Conservation (phyloP, 1,284 basidiomycete genomes). For the Ceratobasidium sp. region DNA sequence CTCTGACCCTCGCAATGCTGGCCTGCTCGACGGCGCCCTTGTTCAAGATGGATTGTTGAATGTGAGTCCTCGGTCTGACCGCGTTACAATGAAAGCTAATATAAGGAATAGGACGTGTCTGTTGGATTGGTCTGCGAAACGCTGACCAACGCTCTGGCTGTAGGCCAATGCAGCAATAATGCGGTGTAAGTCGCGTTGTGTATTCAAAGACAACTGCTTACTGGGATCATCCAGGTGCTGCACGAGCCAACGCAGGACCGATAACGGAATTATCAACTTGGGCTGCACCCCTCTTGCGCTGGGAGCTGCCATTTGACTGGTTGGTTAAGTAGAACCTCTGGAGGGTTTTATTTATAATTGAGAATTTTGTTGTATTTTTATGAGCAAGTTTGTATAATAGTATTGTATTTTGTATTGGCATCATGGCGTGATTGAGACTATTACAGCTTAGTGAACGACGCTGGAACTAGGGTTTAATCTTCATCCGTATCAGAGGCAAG, state of each 20-base stretch:
- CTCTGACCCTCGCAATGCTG: slow-evolving; percentile 25
- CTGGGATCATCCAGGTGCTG: slow-evolving; percentile 13
- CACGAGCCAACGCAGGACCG: slow-evolving; percentile 12
- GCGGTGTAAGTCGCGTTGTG: slow-evolving; percentile 5
- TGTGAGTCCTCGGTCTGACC: not conserved
- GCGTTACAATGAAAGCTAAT: not conserved
- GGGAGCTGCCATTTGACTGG: slow-evolving; percentile 3
- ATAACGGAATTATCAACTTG: slow-evolving; percentile 12
- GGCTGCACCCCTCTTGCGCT: slow-evolving; percentile 26
- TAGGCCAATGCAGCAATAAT: slow-evolving; percentile 12
- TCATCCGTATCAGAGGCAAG: slow-evolving; percentile 62
- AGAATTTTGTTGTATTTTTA: not conserved
- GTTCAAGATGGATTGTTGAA: slow-evolving; percentile 37
- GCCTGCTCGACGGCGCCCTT: slow-evolving; percentile 29
- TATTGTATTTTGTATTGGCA: slow-evolving; percentile 28
- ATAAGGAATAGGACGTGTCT: slow-evolving; percentile 1
- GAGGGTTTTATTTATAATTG: no score
- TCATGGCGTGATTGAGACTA: not conserved
- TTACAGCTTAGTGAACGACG: slow-evolving; percentile 43
- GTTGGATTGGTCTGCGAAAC: slow-evolving; percentile 25
- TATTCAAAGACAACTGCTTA: not conserved
- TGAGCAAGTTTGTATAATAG: slow-evolving; percentile 25
- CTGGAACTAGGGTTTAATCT: no score
- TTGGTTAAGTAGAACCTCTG: no score
- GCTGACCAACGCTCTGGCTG: slow-evolving; percentile 8